Base-by-base conservation (phyloP, 116 monocot genomes). In the Papilionanthe hybrid region DNA sequence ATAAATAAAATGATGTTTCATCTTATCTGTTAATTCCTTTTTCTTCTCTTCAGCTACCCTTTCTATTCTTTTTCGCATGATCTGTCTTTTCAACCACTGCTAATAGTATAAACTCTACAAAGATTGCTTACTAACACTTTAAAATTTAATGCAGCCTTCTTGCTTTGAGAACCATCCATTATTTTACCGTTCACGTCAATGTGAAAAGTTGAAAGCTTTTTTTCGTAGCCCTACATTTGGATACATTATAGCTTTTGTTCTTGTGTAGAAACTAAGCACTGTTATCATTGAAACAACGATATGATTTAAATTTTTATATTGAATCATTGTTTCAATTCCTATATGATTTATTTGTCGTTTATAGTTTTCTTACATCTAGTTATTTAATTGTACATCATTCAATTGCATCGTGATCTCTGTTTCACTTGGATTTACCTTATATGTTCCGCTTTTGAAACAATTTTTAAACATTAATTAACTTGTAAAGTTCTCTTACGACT, bases 211-310 rank as follows among this genome's bases (percentile, higher is more conserved):
- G 69, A 99, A 99, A 86, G 83, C 81, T 72, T 93, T 99, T 95
- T 93, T 99, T 17, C 83, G 32, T 20, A 89, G 99, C 69, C n/a
- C 56, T 5, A 85, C 72, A 73, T 99, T 99, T 82, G 99, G 86
- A 83, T 84, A 93, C 68, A 80, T 93, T 20, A 72, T 99, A 74
- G 79, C 87, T 42, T 91, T 82, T 85, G 83, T 95, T 30, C 95
- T 99, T 42, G 25, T 95, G 19, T 85, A 95, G 81, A 99, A 99
- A 84, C 81, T 99, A 2, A 81, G 89, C 79, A 81, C 93, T 77
- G 99, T 99, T 83, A 53, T 99, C 68, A 95, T 99, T 80, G 99
- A 99, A 90, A 99, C 99, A 48, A 93, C 92, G 90, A 95, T 99
- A 89, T 73, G 87, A 10, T 72, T 79, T 15, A 43, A 76, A 18